A percentile compares a stretch with the other conserved stretches of the same genome.
phyloP scores from a whole-genome alignment of 2,329 filamentous ascomycete species.

The Colletotrichum simmondsii region DNA sequence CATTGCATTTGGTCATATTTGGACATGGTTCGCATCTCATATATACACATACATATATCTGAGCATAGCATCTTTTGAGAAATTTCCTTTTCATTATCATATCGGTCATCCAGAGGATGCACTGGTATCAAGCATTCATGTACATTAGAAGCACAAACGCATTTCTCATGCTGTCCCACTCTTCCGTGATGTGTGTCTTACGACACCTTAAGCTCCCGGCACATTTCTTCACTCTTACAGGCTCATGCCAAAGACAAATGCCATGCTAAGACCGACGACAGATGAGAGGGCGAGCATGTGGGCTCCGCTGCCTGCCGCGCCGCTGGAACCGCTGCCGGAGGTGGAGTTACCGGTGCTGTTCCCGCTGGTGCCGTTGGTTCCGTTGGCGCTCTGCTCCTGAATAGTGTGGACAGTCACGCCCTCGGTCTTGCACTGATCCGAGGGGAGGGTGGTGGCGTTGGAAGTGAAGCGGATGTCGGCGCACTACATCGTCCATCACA shows the following conservation, averaged over 20 bases:
- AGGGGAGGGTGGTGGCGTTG: slow-evolving; percentile 56
- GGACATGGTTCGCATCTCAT: background rate
- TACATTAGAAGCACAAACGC: slow-evolving; percentile 33
- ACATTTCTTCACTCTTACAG: slow-evolving; percentile 38
- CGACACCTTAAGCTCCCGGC: too few species aligned
- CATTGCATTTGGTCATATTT: background rate
- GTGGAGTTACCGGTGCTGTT: slow-evolving; percentile 31
- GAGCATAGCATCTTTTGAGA: slow-evolving; percentile 3
- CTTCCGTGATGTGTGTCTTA: background rate
- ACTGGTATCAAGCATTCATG: slow-evolving; percentile 33
- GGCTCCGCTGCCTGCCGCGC: slow-evolving; percentile 34
- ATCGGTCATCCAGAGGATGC: slow-evolving; percentile 2
- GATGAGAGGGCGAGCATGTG: slow-evolving; percentile 44
- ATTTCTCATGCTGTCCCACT: slow-evolving; percentile 17
- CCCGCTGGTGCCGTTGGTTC: slow-evolving; percentile 22
- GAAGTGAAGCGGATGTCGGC: slow-evolving; percentile 77
- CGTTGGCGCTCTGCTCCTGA: slow-evolving; percentile 41
- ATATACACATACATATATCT: background rate
- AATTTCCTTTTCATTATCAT: background rate
- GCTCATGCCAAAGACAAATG: slow-evolving; percentile 50
- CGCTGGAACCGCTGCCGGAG: slow-evolving; percentile 22
- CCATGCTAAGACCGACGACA: slow-evolving; percentile 49
- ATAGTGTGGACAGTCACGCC: slow-evolving; percentile 56
- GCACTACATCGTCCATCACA: slow-evolving; percentile 59
- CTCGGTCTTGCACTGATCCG: slow-evolving; percentile 67